Conservation (phyloP, 129 eudicot genomes). For the Apium graveolens region DNA sequence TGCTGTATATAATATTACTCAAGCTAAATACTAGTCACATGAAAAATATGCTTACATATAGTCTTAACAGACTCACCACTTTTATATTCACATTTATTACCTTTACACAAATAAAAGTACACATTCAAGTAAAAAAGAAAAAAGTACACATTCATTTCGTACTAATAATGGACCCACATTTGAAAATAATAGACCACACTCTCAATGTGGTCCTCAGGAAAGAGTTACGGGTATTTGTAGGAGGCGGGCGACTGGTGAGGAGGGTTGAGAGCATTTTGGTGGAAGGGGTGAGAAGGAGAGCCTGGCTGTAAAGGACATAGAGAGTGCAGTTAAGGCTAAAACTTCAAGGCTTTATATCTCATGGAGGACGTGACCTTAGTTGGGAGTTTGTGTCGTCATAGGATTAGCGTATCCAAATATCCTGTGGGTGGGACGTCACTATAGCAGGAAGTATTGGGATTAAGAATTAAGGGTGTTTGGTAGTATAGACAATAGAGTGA, state of each 20-base stretch:
- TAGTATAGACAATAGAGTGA: not conserved
- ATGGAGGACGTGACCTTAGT: not conserved
- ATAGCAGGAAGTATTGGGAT: too few species aligned
- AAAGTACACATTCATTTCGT: not conserved
- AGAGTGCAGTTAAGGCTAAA: not conserved
- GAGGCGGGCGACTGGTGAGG: not conserved
- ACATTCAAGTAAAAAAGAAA: too few species aligned
- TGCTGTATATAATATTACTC: not conserved
- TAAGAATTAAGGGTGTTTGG: not conserved
- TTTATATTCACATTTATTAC: not conserved
- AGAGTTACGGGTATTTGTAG: not conserved
- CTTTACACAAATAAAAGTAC: not conserved
- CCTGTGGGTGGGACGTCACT: not conserved
- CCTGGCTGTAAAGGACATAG: not conserved
- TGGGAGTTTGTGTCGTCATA: not conserved
- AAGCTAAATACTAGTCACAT: not conserved
- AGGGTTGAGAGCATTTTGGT: not conserved
- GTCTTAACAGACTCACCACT: not conserved
- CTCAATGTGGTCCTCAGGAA: not conserved
- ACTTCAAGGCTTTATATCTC: not conserved
- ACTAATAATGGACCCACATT: not conserved
- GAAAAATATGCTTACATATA: not conserved
- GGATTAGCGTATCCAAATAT: too few species aligned
- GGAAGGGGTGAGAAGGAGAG: not conserved
- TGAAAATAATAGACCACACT: not conserved